Base-by-base conservation (phyloP, 2,329 filamentous ascomycete genomes). In the Aspergillus puulaauensis region DNA sequence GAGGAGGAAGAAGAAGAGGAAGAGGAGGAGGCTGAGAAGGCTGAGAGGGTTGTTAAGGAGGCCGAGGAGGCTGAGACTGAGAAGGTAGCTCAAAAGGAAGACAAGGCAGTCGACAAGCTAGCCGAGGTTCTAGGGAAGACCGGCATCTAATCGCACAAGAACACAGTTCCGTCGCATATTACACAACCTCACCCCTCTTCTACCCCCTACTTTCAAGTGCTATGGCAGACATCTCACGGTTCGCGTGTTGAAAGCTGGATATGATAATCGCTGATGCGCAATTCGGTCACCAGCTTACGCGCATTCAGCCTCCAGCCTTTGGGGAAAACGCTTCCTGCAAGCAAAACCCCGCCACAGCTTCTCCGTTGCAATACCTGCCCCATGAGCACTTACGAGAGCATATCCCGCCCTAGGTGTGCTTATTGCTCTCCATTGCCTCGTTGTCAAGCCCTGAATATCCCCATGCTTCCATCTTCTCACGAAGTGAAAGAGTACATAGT, bases 81-180 rank as follows among this genome's bases (percentile, higher is more conserved):
- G 71, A 85, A 87, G 70, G 80, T 87, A 59, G 85, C 86, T 43
- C 87, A 91, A 78, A 90, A 88, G 75, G 83, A 89, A 62, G 84
- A 92, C 74, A 88, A 90, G 41, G 89, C 90, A 33, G 90, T 98
- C 40, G 92, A 97, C 68, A 87, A 86, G 46, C 79, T 98, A 69
- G 89, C 91, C 15, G 84, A 88, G 72, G 82, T 86, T 69, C 77
- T 98, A 65, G 85, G 83, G 61, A 93, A 93, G 83, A 90, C 90
- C 17, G 69, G 62, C 54, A 61, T 72, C 55, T 73, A 74, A 40
- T 24, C 35, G 33, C 40, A 33, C 37, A 19, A 37, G 17, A 17
- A 11, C 14, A 17, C 19, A 19, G 23, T 12, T 39, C n/a, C 31
- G 6, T 41, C n/a, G n/a, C 52, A 21, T 17, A 46, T 33, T 7